Evolutionary conservation across 2,329 filamentous ascomycete genomes (phyloP).

Genomic region (Chaetomium sp.): DNA sequence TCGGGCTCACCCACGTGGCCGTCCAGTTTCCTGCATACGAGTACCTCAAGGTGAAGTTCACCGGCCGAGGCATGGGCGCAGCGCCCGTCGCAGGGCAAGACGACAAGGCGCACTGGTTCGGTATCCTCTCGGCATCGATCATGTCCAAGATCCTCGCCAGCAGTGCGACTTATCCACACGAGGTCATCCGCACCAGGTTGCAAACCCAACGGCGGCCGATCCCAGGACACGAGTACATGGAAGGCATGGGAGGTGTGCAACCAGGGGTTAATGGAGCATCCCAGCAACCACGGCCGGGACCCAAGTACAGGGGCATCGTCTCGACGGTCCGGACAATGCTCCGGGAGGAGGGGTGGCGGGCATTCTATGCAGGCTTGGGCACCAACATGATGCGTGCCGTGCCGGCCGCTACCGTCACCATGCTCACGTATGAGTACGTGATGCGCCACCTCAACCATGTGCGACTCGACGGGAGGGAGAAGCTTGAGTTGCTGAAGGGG

Average conservation of each 20-base stretch:
- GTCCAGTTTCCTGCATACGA: slow-evolving; percentile 98
- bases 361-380: slow-evolving; percentile 95
- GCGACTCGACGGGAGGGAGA: slow-evolving; percentile 45
- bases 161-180: slow-evolving; percentile 94
- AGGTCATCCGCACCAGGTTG: slow-evolving; percentile 88
- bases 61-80: slow-evolving; percentile 83
- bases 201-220: slow-evolving; percentile 86
- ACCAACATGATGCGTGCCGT: slow-evolving; percentile 97
- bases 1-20: slow-evolving; percentile 91
- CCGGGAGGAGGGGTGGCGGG: slow-evolving; percentile 88
- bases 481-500: slow-evolving; percentile 31
- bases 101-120: slow-evolving; percentile 72
- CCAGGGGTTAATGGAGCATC: slow-evolving; percentile 52
- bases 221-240: slow-evolving; percentile 55
- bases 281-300: slow-evolving; percentile 36
- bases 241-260: slow-evolving; percentile 49
- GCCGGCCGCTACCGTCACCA: slow-evolving; percentile 93
- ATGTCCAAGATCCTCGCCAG: slow-evolving; percentile 93
- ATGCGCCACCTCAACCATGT: slow-evolving; percentile 56
- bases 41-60: slow-evolving; percentile 87
- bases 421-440: slow-evolving; percentile 90
- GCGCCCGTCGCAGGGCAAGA: slow-evolving; percentile 55
- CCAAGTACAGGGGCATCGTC: slow-evolving; percentile 75
- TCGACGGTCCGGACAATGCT: slow-evolving; percentile 84
- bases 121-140: slow-evolving; percentile 85